Conservation (phyloP, 352 stramenopile species). For the Aphanomyces euteiches region DNA sequence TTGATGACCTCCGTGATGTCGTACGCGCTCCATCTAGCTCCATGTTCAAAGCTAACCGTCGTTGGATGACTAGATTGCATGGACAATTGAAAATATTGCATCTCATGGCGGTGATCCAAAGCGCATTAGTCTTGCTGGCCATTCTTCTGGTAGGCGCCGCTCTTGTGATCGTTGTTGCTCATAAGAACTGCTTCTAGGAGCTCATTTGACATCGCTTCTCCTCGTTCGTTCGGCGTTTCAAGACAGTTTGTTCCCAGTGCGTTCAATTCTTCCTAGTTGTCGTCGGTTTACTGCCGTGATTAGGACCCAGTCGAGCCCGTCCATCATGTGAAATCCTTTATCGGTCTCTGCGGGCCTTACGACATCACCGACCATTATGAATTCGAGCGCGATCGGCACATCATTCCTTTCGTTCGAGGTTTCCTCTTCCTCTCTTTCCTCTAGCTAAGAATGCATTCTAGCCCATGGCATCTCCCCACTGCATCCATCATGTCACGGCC, state of each 20-base stretch:
- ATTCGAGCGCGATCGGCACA: slow-evolving; percentile 56
- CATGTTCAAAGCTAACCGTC: not conserved
- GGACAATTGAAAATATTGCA: slow-evolving; percentile 48
- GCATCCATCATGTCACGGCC: slow-evolving; percentile 71
- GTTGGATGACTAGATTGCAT: slow-evolving; percentile 42
- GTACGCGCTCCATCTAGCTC: slow-evolving; percentile 35
- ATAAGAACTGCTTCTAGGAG: slow-evolving; percentile 29
- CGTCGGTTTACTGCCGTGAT: no score
- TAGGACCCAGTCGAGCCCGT: not conserved
- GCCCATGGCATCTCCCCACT: slow-evolving; percentile 74
- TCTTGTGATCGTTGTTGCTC: no score
- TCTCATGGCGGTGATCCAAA: slow-evolving; percentile 48
- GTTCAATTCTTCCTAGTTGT: no score
- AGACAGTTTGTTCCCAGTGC: not conserved
- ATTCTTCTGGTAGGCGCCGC: slow-evolving; percentile 49
- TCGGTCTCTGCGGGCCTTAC: slow-evolving; percentile 59
- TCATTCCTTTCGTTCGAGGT: slow-evolving; percentile 45
- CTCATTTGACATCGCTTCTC: slow-evolving; percentile 52
- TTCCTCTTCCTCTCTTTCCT: not conserved
- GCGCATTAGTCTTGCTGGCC: slow-evolving; percentile 54
- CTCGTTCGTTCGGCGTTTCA: slow-evolving; percentile 53
- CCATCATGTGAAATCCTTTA: slow-evolving; percentile 46
- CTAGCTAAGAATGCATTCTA: not conserved
- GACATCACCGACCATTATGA: slow-evolving; percentile 74
- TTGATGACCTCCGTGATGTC: slow-evolving; percentile 77